Evolutionary conservation across 2,329 filamentous ascomycete genomes (phyloP), one percentile per base, ranked within the genome.

Genomic region (Fusarium avenaceum): DNA sequence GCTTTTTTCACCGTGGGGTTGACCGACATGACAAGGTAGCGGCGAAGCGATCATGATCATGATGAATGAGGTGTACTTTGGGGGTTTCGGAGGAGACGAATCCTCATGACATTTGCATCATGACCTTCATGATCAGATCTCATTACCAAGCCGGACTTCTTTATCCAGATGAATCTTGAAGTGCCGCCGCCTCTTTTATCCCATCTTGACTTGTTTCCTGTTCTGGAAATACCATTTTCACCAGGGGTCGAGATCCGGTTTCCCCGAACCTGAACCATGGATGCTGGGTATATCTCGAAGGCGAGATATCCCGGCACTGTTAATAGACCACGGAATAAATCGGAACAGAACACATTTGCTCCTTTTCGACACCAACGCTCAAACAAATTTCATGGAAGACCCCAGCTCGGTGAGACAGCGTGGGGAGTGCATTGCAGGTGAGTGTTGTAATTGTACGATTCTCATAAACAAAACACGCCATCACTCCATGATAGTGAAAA

Each of bases 1-100:
- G 50, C 42, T 53, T 42, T 57, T 35, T 35, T 71, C 61, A 69
- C 63, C 70, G 63, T 74, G 72, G 70, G 72, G 66, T 70, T 70
- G 63, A 47, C 67, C 71, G 61, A 72, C 72, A 70, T 43, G 63
- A 61, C 51, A 64, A 65, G 63, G 70, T 72, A 67, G 70, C 70
- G 57, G 70, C 58, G 52, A 43, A 61, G 50, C 62, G 55, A 67
- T 58, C 54, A 71, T 63, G 57, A 60, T 47, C 46, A 57, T 65
- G 48, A 54, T 58, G 54, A 19, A 57, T 35, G 26, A 24, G 30
- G 48, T 63, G 55, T 40, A 51, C 14, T 44, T 50, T 47, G 49
- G 65, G 55, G 60, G 30, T 43, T 38, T 38, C n/a, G 59, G 47
- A 60, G 35, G 54, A 57, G 49, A 46, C 35, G 14, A 22, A 42